Percentiles rank a stretch among this genome's conserved stretches.
These are phyloP conservation scores for Lachnellula occidentalis DNA, from an alignment of 2,329 filamentous ascomycete genomes.

Conservation along the genomic window DNA sequence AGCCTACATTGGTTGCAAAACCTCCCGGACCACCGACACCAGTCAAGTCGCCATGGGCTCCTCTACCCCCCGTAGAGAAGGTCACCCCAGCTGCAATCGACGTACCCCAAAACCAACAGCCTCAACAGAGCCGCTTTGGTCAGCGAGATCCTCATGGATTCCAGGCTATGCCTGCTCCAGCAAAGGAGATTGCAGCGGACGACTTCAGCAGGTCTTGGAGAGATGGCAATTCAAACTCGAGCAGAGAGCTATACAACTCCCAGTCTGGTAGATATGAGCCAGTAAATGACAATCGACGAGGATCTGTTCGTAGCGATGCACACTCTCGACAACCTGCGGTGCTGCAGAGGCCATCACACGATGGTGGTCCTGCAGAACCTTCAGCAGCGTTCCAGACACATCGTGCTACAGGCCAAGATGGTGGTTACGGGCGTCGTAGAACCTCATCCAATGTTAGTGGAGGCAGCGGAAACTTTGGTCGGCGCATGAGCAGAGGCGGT, in stretches of 20 bases:
- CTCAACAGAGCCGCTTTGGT: conserved; percentile 42
- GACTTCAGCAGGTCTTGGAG: conserved; percentile 87
- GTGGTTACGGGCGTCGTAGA: conserved; percentile 66
- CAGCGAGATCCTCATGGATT: conserved; percentile 51
- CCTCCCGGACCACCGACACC: conserved; percentile 61
- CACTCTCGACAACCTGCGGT: conserved; percentile 69
- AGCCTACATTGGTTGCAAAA: conserved; percentile 68
- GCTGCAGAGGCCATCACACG: conserved; percentile 64
- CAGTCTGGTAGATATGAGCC: conserved; percentile 91
- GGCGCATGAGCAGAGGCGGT: conserved; percentile 30
- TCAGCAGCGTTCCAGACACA: conserved; percentile 82
- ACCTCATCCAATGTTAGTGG: conserved; percentile 90
- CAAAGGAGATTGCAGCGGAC: conserved; percentile 87
- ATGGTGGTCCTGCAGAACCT: conserved; percentile 71
- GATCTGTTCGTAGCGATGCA: conserved; percentile 60
- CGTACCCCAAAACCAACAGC: conserved; percentile 36
- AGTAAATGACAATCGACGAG: conserved; percentile 68
- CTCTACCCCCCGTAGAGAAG: conserved; percentile 79
- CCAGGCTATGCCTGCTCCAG: conserved; percentile 48
- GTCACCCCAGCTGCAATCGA: conserved; percentile 65
- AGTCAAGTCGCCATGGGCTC: conserved; percentile 86
- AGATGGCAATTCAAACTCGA: conserved; percentile 57
- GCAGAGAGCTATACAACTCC: conserved; percentile 87
- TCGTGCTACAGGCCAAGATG: conserved; percentile 60
- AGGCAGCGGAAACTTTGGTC: conserved; percentile 65